Conservation (phyloP, 2,329 filamentous ascomycete species). For the Epichloe bromicola region DNA sequence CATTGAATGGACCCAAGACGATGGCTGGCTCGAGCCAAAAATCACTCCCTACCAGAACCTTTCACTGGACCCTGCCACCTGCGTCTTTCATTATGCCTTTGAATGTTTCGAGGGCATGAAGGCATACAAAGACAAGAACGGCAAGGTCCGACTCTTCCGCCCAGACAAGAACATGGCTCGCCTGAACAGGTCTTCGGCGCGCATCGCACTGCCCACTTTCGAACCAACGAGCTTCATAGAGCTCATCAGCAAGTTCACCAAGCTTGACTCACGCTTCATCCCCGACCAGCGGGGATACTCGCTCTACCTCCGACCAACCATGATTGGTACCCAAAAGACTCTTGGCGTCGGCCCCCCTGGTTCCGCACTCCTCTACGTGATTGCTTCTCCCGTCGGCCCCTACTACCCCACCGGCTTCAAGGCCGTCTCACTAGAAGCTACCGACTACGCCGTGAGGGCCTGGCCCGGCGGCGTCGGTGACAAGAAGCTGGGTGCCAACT, state of each 20-base stretch:
- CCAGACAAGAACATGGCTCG: constrained; percentile 94
- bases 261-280: constrained; percentile 81
- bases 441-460: constrained; percentile 88
- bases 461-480: constrained; percentile 97
- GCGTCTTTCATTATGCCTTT: constrained; percentile 97
- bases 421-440: constrained; percentile 87
- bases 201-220: constrained; percentile 88
- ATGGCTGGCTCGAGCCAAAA: constrained; percentile 71
- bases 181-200: constrained; percentile 78
- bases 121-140: constrained; percentile 80
- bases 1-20: constrained; percentile 76
- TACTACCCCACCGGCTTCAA: constrained; percentile 99
- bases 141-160: constrained; percentile 75
- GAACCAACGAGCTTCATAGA: constrained; percentile 61
- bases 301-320: constrained; percentile 86
- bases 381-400: constrained; percentile 89
- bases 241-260: constrained; percentile 67
- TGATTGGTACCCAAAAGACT: constrained; percentile 94
- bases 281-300: constrained; percentile 79
- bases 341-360: constrained; percentile 87
- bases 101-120: constrained; percentile 99
- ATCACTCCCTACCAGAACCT: constrained; percentile 96
- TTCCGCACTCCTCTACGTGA: constrained; percentile 84
- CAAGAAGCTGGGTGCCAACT: constrained; percentile 98
- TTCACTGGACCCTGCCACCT: constrained; percentile 87